Base-by-base conservation (phyloP, 805 yeast genomes). In the Wickerhamiella occidentalis region DNA sequence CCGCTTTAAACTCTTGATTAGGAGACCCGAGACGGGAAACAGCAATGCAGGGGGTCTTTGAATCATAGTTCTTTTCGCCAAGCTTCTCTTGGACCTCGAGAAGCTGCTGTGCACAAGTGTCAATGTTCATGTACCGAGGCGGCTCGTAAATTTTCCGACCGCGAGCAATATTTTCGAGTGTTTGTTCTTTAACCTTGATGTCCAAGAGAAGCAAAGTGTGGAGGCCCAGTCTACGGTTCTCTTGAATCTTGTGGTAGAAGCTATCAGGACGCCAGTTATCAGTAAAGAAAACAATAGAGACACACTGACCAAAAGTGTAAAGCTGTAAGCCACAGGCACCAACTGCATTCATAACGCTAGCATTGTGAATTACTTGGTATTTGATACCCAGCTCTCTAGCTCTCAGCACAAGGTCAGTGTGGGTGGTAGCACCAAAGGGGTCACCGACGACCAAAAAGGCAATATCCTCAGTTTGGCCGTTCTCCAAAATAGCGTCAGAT, bases 351-450 rank as follows among this genome's bases (percentile, higher is more conserved):
- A 92, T 87, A 11, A 90, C 92, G 15, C 95, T 84, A 1, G 98
- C 98, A 65, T 90, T 90, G 68, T 90, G 98, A 52, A 90, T 78
- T 36, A 83, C 75, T 61, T 85, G 94, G 40, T 84, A 85, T 46
- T 74, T 69, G 61, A 92, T 85, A 2, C 78, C 78, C 52, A 80
- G 72, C 65, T 84, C 95, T 57, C 94, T 77, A 40, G 98, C 97
- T 61, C 98, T 74, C 52, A 90, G 75, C 38, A 88, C 85, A 54
- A 90, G 73, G 68, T 92, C 98, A 0, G 96, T 86, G 68, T 90
- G 98, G 0, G 98, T 90, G 3, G 98, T 90, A 28, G 98, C 98
- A 29, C 98, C 98, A 62, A 86, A 90, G 29, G 90, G 95, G 64
- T 90, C 98, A 30, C 98, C 98, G 23, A 90, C 98, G 18, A 92